Evolutionary conservation across 2,329 filamentous ascomycete genomes (phyloP).

Genomic region (Alternaria brassicae): DNA sequence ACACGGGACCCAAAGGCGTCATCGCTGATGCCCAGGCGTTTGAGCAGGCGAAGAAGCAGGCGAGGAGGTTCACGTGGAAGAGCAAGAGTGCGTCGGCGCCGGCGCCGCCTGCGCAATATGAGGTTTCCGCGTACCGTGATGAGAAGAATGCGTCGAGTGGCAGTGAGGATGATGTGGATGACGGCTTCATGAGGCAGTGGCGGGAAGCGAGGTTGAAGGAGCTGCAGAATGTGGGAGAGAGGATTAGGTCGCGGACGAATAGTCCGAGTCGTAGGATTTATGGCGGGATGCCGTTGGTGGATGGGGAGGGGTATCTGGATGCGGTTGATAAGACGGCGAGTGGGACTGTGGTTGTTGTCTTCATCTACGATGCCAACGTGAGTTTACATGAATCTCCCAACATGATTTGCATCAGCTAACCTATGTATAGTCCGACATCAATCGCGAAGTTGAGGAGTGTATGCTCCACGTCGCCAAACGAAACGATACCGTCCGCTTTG

Average conservation of each 20-base stretch:
- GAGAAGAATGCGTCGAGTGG: conserved; percentile 47
- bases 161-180: conserved; percentile 71
- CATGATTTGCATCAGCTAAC: neutral
- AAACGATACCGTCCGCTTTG: conserved; percentile 78
- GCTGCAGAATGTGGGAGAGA: conserved; percentile 69
- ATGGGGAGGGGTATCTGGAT: conserved; percentile 92
- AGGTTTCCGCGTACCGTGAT: conserved; percentile 56
- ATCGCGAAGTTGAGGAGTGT: conserved; percentile 77
- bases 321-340: conserved; percentile 87
- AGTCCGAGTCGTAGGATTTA: conserved; percentile 81
- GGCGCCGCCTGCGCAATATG: conserved; percentile 25
- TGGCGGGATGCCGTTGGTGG: conserved; percentile 81
- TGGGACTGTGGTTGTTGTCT: conserved; percentile 87
- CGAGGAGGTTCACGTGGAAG: conserved; percentile 45
- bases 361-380: conserved; percentile 64
- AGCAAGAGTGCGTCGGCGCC: conserved; percentile 28
- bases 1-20: conserved; percentile 85
- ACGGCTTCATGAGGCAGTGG: conserved; percentile 84
- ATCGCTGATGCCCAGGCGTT: conserved; percentile 83
- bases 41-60: conserved; percentile 64
- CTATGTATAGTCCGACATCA: conserved; percentile 72
- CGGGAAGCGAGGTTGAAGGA: conserved; percentile 80
- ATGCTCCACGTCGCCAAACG: conserved; percentile 75
- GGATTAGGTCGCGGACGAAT: conserved; percentile 66
- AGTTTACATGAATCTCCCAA: neutral